Evolutionary conservation across 495 filamentous ascomycete genomes (phyloP), one percentile per base, ranked within the genome.

Genomic region (Trichoderma gamsii): DNA sequence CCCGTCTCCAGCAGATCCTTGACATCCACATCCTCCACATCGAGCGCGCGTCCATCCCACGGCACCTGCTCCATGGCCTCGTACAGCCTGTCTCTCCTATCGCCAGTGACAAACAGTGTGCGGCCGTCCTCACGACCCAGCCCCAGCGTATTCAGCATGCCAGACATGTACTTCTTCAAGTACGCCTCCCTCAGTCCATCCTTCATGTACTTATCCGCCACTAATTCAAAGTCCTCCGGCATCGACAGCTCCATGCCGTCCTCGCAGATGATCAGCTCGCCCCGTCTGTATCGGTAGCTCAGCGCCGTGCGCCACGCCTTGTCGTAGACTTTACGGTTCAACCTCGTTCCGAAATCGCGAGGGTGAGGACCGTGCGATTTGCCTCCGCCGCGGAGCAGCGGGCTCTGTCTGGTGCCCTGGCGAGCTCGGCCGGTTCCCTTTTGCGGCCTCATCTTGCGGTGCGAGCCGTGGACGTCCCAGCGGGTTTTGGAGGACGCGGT

Each of bases 221-320:
- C 74, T 25, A 75, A 70, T 68, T 76, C 69, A 70, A 81, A 84
- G 66, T 81, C 79, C 23, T 73, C 67, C 0, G 80, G 80, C 70
- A 81, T 70, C 27, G 81, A 78, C 67, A 96, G 79, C 49, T 90
- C 87, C 71, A 90, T 83, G 41, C 83, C 81, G 71, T 90, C 88
- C 69, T 92, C 88, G 70, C 95, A 85, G 63, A 98, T 85, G 63
- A 97, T 81, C 76, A 99, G 79, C 81, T 97, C 90, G 21, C 92
- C 93, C 68, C 89, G 88, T 68, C 85, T 80, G 79, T 93, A 98
- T 56, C 96, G 87, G 79, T 96, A 97, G 71, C 90, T 93, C 67
- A 99, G 83, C 1, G 96, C 96, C 43, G 90, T 98, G 74, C 96
- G 87, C 92, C 92, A 98, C 13, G 96, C 96, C 73, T 96, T 79